A percentile compares a stretch with the other conserved stretches of the same genome.
Evolutionary conservation across 495 filamentous ascomycete species (phyloP).

Genomic region (Penicillium cosmopolitanum): DNA sequence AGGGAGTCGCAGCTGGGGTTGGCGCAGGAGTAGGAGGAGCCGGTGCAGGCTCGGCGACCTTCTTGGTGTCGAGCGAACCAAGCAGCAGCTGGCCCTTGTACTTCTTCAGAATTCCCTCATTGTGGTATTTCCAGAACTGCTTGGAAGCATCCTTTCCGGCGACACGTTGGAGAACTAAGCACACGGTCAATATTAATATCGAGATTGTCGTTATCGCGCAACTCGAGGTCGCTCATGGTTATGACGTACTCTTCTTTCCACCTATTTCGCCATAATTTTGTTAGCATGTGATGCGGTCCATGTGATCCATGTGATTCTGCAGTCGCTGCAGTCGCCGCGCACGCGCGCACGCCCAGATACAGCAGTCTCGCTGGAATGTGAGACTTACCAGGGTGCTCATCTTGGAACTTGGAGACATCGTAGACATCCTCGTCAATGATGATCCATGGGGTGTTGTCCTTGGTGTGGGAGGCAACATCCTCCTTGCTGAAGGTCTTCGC

Average conservation of each 20-base stretch:
- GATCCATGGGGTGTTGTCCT: conserved; percentile 82
- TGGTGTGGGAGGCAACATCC: conserved; percentile 91
- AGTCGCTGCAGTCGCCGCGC: too few species aligned
- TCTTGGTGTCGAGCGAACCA: conserved; percentile 88
- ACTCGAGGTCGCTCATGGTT: conserved; percentile 2
- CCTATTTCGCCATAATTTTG: conserved; percentile 47
- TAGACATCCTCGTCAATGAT: conserved; percentile 96
- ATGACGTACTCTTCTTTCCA: conserved; percentile 86
- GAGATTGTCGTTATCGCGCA: conserved; percentile 24
- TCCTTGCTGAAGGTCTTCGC: conserved; percentile 80
- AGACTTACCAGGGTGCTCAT: conserved; percentile 83
- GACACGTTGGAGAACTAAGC: conserved; percentile 79
- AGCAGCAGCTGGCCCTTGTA: conserved; percentile 86
- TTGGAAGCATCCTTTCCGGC: conserved; percentile 96
- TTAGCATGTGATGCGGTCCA: conserved; percentile 18
- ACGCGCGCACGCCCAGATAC: too few species aligned
- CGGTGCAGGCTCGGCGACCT: conserved; percentile 57
- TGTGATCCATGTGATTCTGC: too few species aligned
- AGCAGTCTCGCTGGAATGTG: too few species aligned
- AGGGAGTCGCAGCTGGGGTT: conserved; percentile 36
- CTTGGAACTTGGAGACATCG: conserved; percentile 91
- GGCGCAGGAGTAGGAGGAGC: conserved; percentile 48
- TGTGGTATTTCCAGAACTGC: conserved; percentile 99
- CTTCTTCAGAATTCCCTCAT: conserved; percentile 91
- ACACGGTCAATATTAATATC: background rate